Evolutionary conservation across 805 yeast genomes (phyloP), one percentile per base, ranked within the genome.

Genomic region (Kregervanrija delftensis): DNA sequence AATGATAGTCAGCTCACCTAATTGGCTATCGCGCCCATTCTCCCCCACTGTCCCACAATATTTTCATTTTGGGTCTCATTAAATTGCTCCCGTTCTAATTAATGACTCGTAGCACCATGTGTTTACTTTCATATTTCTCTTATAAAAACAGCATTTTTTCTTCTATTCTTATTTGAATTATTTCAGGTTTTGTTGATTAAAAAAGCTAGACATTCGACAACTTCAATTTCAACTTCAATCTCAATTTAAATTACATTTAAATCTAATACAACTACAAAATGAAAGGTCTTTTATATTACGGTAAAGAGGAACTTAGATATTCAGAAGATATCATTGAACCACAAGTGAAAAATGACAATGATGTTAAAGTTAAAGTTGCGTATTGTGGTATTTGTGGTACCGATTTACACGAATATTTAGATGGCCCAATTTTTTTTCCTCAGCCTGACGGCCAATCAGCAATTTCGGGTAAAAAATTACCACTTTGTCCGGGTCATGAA

Each of bases 351-450:
- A 53, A 56, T 30, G 44, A 49, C 0, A 59, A 56, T 42, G 67
- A 63, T 44, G 61, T 65, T 28, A 57, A 60, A 33, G 45, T 66
- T 32, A 54, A 64, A 42, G 53, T 64, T 31, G 64, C 60, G 3
- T 76, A 67, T 56, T 77, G 83, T 54, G 86, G 86, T 6, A 77
- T 79, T 37, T 80, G 86, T 54, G 85, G 85, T 28, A 69, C 81
- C 1, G 84, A 79, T 56, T 60, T 79, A 35, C 81, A 77, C 51
- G 79, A 81, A 57, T 79, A 67, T 51, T 51, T 64, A 28, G 77
- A 73, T 28, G 83, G 81, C 1, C 84, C 86, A 9, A 76, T 76
- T 44, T 78, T 81, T 56, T 77, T 77, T 61, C 71, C 45, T 14
- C 15, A 64, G 60, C 43, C 46, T 8, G 36, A 13, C 10, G 53